Conservation (phyloP, 1,284 basidiomycete species). For the Heterobasidion irregulare region DNA sequence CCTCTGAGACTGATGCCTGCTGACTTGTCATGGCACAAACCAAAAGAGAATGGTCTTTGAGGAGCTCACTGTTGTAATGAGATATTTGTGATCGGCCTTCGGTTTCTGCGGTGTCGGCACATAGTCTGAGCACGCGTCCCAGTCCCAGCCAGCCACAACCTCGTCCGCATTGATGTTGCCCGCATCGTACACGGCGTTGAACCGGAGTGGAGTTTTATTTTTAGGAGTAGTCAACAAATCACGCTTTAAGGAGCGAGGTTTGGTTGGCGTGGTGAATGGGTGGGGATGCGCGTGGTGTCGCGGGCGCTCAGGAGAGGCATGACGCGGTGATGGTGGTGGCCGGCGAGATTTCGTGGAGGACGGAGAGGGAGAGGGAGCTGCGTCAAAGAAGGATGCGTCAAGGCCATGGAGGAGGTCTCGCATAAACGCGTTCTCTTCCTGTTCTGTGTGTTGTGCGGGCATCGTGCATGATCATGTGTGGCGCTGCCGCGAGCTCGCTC, state of each 20-base stretch:
- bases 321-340: neutral
- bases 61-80: constrained; percentile 12
- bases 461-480: too few species aligned
- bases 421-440: neutral
- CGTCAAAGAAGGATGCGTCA: neutral
- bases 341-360: neutral
- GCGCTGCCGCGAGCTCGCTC: too few species aligned
- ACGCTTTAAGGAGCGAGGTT: neutral
- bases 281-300: neutral
- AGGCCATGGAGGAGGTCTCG: neutral
- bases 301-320: neutral
- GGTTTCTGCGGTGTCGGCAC: constrained; percentile 18
- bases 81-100: neutral
- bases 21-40: too few species aligned
- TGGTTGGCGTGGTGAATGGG: neutral
- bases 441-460: too few species aligned
- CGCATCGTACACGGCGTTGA: neutral
- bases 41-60: too few species aligned
- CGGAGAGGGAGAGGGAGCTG: neutral
- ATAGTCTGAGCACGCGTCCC: constrained; percentile 37
- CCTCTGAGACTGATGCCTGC: neutral
- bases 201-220: neutral
- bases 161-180: neutral
- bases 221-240: neutral
- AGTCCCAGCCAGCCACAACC: constrained; percentile 28